phyloP scores from a whole-genome alignment of 768 basidiomycete genomes.

The Trametes punicea region DNA sequence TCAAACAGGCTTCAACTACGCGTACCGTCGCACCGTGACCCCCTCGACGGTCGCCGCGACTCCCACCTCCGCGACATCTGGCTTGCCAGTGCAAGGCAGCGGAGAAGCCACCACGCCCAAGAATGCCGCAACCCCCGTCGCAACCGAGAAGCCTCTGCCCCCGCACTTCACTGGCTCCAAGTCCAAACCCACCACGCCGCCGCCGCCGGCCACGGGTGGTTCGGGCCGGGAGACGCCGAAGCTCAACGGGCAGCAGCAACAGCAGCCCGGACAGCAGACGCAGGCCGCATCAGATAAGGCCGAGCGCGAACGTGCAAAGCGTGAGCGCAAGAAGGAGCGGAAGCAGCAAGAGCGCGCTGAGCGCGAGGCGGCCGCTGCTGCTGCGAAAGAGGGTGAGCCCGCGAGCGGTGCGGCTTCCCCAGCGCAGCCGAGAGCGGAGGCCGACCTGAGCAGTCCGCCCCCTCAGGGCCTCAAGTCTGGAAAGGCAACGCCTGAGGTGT shows the following conservation, averaged over 20 bases:
- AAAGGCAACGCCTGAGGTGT: slow-evolving; percentile 36
- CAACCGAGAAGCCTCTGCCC: slow-evolving; percentile 33
- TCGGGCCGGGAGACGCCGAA: slow-evolving; percentile 37
- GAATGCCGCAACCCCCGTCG: slow-evolving; percentile 24
- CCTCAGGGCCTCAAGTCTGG: slow-evolving; percentile 32
- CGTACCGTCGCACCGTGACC: slow-evolving; percentile 75
- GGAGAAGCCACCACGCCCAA: slow-evolving; percentile 34
- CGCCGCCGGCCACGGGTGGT: slow-evolving; percentile 28
- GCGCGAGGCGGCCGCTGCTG: slow-evolving; percentile 36
- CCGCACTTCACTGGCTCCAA: slow-evolving; percentile 29
- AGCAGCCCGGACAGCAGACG: slow-evolving; percentile 14
- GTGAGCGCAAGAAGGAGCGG: slow-evolving; percentile 60
- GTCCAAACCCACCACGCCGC: slow-evolving; percentile 27
- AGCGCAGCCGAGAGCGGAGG: slow-evolving; percentile 12
- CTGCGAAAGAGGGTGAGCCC: slow-evolving; percentile 33
- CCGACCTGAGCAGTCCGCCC: slow-evolving; percentile 15
- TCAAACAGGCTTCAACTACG: slow-evolving; percentile 86
- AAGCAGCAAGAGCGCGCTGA: slow-evolving; percentile 53
- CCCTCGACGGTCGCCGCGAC: slow-evolving; percentile 51
- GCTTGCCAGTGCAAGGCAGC: slow-evolving; percentile 42
- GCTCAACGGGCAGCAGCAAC: slow-evolving; percentile 35
- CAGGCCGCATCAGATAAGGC: slow-evolving; percentile 41
- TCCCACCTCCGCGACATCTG: slow-evolving; percentile 53
- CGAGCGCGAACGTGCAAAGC: slow-evolving; percentile 56
- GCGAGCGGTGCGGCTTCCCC: slow-evolving; percentile 31